Evolutionary conservation across 306 rosid genomes (phyloP).

Genomic region (Citrullus amarus): DNA sequence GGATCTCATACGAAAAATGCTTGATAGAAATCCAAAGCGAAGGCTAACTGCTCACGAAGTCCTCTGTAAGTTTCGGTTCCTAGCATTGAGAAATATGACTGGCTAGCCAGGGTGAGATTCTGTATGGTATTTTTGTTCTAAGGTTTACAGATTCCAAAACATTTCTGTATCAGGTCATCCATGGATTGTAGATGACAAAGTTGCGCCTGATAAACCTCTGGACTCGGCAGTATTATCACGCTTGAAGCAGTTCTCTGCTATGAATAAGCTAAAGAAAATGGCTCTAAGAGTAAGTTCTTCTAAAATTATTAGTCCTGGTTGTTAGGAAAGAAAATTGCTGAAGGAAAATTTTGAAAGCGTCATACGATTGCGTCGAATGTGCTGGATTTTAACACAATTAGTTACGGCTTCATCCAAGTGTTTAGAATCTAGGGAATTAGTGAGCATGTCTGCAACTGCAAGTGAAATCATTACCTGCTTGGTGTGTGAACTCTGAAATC

Average conservation of each 20-base stretch:
- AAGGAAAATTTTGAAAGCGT: neutral
- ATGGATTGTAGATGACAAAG: conserved; percentile 34
- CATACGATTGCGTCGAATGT: neutral
- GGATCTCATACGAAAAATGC: conserved; percentile 37
- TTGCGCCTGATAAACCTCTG: conserved; percentile 35
- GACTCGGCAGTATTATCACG: conserved; percentile 37
- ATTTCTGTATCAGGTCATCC: conserved; percentile 26
- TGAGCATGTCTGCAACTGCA: neutral
- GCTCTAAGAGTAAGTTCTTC: conserved; percentile 24
- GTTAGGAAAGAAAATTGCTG: neutral
- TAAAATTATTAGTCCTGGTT: neutral
- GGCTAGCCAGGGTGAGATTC: neutral
- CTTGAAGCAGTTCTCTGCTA: conserved; percentile 35
- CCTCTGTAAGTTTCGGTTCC: conserved; percentile 18
- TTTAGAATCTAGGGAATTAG: neutral
- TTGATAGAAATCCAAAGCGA: conserved; percentile 31
- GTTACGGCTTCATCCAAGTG: neutral
- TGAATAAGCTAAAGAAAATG: conserved; percentile 42
- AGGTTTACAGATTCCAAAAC: neutral
- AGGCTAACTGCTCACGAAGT: conserved; percentile 37
- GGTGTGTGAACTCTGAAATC: neutral
- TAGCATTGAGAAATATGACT: neutral
- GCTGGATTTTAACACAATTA: neutral
- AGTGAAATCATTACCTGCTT: neutral
- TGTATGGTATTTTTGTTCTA: neutral